phyloP scores from a whole-genome alignment of 2,329 filamentous ascomycete species.

The Neoscytalidium dimidiatum region DNA sequence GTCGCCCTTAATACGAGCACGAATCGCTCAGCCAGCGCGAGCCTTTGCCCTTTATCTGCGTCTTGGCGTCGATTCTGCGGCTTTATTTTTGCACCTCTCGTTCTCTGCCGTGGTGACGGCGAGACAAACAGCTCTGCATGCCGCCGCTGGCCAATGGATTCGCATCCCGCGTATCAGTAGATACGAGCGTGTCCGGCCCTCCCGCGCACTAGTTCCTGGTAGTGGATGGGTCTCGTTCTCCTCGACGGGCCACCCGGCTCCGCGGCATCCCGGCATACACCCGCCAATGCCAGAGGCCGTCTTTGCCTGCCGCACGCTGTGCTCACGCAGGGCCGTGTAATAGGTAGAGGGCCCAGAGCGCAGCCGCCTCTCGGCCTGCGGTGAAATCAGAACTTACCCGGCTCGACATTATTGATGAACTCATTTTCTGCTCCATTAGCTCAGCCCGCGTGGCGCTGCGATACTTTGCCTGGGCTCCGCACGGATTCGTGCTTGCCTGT shows the following conservation, averaged over 20 bases:
- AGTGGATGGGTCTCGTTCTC: neutral
- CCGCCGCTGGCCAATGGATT: neutral
- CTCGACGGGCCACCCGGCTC: neutral
- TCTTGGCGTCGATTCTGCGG: constrained; percentile 3
- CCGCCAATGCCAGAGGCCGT: neutral
- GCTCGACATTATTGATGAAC: neutral
- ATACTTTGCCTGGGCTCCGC: neutral
- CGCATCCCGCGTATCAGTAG: neutral
- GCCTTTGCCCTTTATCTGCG: constrained; percentile 1
- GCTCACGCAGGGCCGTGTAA: neutral
- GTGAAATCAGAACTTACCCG: neutral
- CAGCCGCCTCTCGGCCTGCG: neutral
- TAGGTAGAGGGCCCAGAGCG: neutral
- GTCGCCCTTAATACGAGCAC: constrained; percentile 10
- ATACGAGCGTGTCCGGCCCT: constrained; percentile 12
- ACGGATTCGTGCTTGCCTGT: neutral
- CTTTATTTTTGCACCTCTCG: neutral
- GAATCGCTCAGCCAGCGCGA: neutral
- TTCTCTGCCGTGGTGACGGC: neutral
- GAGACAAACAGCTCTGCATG: neutral
- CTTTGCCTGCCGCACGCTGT: neutral
- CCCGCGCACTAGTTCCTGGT: constrained; percentile 5
- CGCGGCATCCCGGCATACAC: neutral
- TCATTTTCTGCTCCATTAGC: neutral
- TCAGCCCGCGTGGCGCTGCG: neutral